Base-by-base conservation (phyloP, 805 yeast species). In the Nakazawaea laoshanensis region DNA sequence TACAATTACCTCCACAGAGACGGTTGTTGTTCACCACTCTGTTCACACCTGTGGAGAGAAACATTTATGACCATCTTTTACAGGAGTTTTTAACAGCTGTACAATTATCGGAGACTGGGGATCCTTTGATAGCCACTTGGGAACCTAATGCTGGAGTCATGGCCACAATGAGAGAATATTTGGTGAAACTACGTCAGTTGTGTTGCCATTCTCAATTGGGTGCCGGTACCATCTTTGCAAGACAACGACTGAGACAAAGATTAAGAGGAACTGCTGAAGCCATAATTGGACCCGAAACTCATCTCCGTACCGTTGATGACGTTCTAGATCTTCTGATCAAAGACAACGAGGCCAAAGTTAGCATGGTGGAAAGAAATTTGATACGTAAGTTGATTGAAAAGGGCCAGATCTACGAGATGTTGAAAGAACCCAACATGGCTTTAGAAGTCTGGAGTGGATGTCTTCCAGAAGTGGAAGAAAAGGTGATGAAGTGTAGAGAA, bases 1-100 rank as follows among this genome's bases (percentile, higher is more conserved):
- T 92, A 11, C 50, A 63, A 25, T 61, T 92, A 7, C 98, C 98
- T 0, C 73, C 74, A 0, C 98, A 92, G 50, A 65, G 66, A 3
- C 64, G 95, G 32, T 63, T 76, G 7, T 59, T 87, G 29, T 53
- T 92, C 30, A 66, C 83, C 2, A 63, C 84, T 13, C 85, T 87
- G 3, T 82, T 92, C 51, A 76, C 82, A 3, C 76, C 85, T 0
- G 71, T 92, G 14, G 98, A 92, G 50, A 81, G 82, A 47, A 86
- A 84, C 48, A 78, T 84, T 46, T 92, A 92, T 49, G 69, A 76
- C 32, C 74, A 75, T 42, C 44, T 74, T 14, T 74, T 74, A 47
- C 63, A 67, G 13, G 67, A 70, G n/a, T 85, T 86, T 46, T 58
- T 74, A 32, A 47, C 54, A 11, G 68, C 61, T 19, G 82, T 74